A percentile compares a stretch with the other conserved stretches of the same genome.
These are phyloP conservation scores for Didymella arachidicola DNA, from an alignment of 2,329 filamentous ascomycete genomes.

Conservation along the genomic window DNA sequence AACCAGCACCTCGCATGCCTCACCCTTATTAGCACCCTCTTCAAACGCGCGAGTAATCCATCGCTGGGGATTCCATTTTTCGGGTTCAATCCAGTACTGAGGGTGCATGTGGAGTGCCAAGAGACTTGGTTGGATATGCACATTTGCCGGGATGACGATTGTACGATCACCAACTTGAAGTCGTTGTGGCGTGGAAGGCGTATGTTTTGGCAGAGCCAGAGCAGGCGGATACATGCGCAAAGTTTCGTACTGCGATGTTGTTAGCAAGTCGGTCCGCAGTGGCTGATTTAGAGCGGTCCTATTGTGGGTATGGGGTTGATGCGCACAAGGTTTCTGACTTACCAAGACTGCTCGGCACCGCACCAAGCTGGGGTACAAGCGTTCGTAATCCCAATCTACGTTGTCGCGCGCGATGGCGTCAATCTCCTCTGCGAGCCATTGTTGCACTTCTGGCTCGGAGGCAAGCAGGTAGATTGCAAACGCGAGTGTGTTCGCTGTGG, in stretches of 20 bases:
- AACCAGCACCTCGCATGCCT: conserved; percentile 8
- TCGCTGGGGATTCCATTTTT: conserved; percentile 41
- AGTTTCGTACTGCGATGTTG: background rate
- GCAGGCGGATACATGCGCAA: background rate
- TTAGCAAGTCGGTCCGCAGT: background rate
- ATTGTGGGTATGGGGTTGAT: conserved; percentile 2
- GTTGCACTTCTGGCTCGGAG: conserved; percentile 27
- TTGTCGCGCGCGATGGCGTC: background rate
- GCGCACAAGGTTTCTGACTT: background rate
- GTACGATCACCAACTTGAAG: background rate
- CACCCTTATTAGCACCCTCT: background rate
- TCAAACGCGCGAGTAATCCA: conserved; percentile 28
- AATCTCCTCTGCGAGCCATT: background rate
- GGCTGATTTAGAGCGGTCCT: background rate
- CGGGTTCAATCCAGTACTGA: conserved; percentile 37
- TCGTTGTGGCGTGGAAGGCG: background rate
- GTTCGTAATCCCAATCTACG: background rate
- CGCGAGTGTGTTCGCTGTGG: conserved; percentile 54
- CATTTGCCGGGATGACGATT: background rate
- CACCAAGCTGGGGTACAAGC: background rate
- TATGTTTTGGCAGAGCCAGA: background rate
- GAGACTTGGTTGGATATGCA: conserved; percentile 45
- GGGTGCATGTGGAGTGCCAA: conserved; percentile 52
- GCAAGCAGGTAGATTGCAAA: background rate
- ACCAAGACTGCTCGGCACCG: background rate